A percentile compares a stretch with the other conserved stretches of the same genome.
Evolutionary conservation across 345 rosid genomes (phyloP).

Genomic region (Eucalyptus tenuipes): DNA sequence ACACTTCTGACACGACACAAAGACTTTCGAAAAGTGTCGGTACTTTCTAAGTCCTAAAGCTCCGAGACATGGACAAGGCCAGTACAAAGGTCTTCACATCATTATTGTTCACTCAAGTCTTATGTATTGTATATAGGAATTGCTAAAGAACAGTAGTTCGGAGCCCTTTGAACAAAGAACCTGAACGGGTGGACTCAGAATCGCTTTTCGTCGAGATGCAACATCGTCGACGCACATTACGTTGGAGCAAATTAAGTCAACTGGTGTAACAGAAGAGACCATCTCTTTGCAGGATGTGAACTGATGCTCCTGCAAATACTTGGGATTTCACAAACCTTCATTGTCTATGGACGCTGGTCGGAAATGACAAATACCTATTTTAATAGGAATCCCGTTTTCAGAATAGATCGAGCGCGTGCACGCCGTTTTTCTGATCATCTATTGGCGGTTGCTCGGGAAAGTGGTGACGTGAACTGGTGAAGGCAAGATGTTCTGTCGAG

Average conservation of each 20-base stretch:
- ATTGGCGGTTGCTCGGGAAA: slow-evolving; percentile 7
- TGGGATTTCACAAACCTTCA: not conserved
- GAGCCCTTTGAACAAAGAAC: not conserved
- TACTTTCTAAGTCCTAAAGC: not conserved
- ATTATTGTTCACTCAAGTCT: not conserved
- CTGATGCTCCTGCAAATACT: not conserved
- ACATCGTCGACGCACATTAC: slow-evolving; percentile 54
- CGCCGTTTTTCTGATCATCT: not conserved
- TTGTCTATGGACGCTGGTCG: not conserved
- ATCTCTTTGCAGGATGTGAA: slow-evolving; percentile 52
- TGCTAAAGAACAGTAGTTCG: not conserved
- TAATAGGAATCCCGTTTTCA: not conserved
- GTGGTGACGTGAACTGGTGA: not conserved
- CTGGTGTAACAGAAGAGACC: slow-evolving; percentile 65
- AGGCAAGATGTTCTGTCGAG: not conserved
- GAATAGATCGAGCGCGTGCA: not conserved
- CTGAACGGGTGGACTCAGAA: not conserved
- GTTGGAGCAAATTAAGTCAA: slow-evolving; percentile 68
- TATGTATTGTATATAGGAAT: not conserved
- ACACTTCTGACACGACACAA: rapidly evolving
- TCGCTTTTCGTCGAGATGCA: not conserved
- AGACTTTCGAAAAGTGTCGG: rapidly evolving
- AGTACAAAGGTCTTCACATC: not conserved
- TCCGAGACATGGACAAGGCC: not conserved
- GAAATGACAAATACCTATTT: not conserved